Conservation (phyloP, 1,284 basidiomycete genomes). For the Caloboletus firmus region DNA sequence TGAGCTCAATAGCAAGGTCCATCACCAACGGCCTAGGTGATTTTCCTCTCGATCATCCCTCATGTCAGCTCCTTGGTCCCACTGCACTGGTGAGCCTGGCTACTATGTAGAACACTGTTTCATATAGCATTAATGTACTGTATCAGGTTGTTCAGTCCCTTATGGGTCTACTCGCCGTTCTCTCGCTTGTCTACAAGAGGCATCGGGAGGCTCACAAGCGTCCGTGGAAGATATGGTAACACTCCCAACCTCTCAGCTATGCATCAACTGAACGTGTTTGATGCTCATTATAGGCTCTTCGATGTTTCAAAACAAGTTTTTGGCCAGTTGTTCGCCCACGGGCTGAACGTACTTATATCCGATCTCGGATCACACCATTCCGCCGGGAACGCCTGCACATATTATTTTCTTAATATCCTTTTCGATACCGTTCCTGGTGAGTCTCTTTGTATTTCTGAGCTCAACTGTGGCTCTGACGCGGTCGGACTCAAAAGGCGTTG, state of each 20-base stretch:
- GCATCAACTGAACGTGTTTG: neutral
- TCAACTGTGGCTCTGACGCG: conserved; percentile 9
- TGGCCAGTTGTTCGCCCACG: conserved; percentile 90
- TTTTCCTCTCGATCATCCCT: conserved; percentile 56
- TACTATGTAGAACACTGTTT: conserved; percentile 13
- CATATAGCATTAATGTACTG: neutral
- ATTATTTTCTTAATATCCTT: conserved; percentile 93
- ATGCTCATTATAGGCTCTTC: conserved; percentile 57
- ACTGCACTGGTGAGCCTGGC: conserved; percentile 56
- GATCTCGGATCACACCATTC: conserved; percentile 65
- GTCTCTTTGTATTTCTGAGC: conserved; percentile 20
- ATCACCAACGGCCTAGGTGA: conserved; percentile 20
- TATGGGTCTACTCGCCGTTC: conserved; percentile 87
- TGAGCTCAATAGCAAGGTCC: conserved; percentile 13
- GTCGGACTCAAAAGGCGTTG: conserved; percentile 60
- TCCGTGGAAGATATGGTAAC: conserved; percentile 90
- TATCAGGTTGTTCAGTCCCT: conserved; percentile 71
- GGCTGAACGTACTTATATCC: conserved; percentile 82
- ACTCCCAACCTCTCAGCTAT: conserved; percentile 2
- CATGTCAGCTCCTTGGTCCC: conserved; percentile 65
- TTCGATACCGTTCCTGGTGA: conserved; percentile 91
- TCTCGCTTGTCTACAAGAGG: conserved; percentile 85
- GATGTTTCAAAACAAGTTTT: conserved; percentile 92
- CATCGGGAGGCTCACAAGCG: conserved; percentile 83
- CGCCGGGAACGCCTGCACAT: conserved; percentile 81